Evolutionary conservation across 176 grass and related monocot genomes (phyloP), one percentile per base, ranked within the genome.

Genomic region (Dactylis glomerata): DNA sequence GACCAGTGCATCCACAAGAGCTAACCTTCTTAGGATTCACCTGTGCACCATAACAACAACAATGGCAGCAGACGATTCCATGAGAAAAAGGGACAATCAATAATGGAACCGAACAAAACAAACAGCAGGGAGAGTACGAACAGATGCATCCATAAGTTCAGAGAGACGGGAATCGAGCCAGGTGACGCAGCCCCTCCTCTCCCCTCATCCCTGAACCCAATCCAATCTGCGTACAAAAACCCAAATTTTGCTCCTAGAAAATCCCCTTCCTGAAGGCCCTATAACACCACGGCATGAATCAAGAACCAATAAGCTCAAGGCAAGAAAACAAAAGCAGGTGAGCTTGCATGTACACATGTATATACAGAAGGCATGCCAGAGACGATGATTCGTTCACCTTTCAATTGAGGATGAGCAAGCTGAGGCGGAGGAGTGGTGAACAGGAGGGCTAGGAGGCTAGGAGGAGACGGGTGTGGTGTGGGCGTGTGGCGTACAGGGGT

Each of bases 91-190:
- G 22, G n/a, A n/a, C n/a, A n/a, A n/a, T n/a, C n/a, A 37, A 22
- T 40, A 63, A 56, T 46, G 17, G 23, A 65, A 14, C 23, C 56
- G 22, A 49, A 1, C 27, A 20, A 3, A 6, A 9, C n/a, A 54
- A 30, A 27, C 6, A 6, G 11, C 0, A 73, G 8, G 32, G n/a
- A 27, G 72, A 74, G 56, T 61, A 73, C 84, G 38, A 67, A 91
- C 89, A 75, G 84, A 84, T 91, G 89, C 89, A 84, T 91, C 89
- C 89, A 91, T 91, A 91, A 76, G 85, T 87, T 91, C 81, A 87
- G 76, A 84, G 47, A 79, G 84, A 80, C 68, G 80, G 84, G 84
- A 87, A 83, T 56, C 50, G 81, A 22, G 75, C 76, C 81, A 76
- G 85, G 69, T 41, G 85, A 84, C 27, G 76, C 68, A 80, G 89